A percentile compares a stretch with the other conserved stretches of the same genome.
These are phyloP conservation scores for Coccomyxa subellipsoidea DNA, from an alignment of 163 green algal genomes.

Conservation along the genomic window DNA sequence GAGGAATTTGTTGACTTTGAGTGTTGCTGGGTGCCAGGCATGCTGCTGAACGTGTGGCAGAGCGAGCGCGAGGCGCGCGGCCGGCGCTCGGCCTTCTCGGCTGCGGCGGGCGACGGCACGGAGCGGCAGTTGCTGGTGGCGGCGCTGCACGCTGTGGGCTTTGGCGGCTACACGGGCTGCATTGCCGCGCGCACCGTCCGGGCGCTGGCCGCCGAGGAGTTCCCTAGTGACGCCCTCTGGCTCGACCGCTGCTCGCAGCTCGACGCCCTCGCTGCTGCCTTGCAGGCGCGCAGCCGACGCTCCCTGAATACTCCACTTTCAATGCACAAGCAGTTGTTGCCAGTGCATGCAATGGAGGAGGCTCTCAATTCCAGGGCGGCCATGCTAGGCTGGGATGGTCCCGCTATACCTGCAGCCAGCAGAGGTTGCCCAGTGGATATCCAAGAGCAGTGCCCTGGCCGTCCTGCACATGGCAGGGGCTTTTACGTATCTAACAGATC, in stretches of 20 bases:
- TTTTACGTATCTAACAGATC: not conserved
- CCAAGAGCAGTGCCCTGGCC: too few relatives aligned
- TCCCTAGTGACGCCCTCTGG: not conserved
- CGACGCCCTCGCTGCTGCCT: not conserved
- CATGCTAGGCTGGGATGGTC: too few relatives aligned
- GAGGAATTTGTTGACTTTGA: not conserved
- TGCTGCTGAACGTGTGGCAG: conserved; percentile 37
- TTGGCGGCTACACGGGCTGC: not conserved
- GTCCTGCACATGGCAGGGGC: not conserved
- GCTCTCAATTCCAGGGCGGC: too few relatives aligned
- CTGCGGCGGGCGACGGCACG: not conserved
- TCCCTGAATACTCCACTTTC: too few relatives aligned
- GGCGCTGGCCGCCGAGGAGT: not conserved
- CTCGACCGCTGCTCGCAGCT: not conserved
- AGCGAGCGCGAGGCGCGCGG: conserved; percentile 1
- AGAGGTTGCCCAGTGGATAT: too few relatives aligned
- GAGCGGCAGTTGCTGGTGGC: not conserved
- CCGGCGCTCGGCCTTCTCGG: not conserved
- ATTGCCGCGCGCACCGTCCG: not conserved
- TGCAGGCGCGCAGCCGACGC: not conserved
- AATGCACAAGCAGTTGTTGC: too few relatives aligned
- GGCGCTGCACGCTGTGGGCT: not conserved
- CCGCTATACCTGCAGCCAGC: too few relatives aligned
- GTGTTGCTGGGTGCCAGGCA: conserved; percentile 29
- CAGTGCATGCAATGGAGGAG: too few relatives aligned